Percentiles rank a stretch among this genome's conserved stretches.
These are phyloP conservation scores for Arthroderma sp. DNA, from an alignment of 2,329 filamentous ascomycete genomes.

Conservation along the genomic window DNA sequence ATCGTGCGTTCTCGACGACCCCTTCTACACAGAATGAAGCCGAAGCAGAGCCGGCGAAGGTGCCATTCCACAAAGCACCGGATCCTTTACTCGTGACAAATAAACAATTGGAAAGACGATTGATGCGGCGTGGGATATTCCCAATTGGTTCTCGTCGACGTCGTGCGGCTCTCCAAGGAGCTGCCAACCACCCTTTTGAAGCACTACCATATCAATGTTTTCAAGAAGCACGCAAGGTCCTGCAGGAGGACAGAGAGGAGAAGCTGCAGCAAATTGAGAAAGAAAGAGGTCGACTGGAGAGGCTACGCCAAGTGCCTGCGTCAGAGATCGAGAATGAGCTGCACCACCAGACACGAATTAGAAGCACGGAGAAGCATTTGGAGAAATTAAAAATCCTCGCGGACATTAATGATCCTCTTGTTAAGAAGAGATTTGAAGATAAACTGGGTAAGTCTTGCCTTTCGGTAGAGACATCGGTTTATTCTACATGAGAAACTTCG, in stretches of 20 bases:
- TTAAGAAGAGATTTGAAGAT: conserved; percentile 91
- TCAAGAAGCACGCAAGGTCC: conserved; percentile 79
- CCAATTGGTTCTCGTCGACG: conserved; percentile 77
- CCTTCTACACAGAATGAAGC: conserved; percentile 30
- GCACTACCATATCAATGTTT: conserved; percentile 95
- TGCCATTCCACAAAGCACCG: conserved; percentile 30
- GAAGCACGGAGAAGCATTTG: conserved; percentile 56
- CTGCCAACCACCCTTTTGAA: conserved; percentile 68
- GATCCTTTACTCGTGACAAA: conserved; percentile 58
- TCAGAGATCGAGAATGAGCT: conserved; percentile 47
- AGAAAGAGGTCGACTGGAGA: conserved; percentile 55
- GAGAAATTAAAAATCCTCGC: conserved; percentile 75
- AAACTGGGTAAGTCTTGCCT: conserved; percentile 52
- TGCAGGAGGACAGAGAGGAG: conserved; percentile 65
- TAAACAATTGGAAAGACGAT: conserved; percentile 49
- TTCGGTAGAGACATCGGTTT: not conserved
- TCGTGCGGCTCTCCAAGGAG: conserved; percentile 54
- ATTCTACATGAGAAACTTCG: not conserved
- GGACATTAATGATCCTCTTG: conserved; percentile 86
- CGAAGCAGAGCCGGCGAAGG: conserved; percentile 23
- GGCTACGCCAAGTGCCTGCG: conserved; percentile 46
- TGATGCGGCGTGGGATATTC: conserved; percentile 54
- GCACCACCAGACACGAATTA: conserved; percentile 53
- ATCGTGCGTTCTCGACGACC: conserved; percentile 38
- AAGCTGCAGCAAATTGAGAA: conserved; percentile 62